Evolutionary conservation across 495 filamentous ascomycete genomes (phyloP).

Genomic region (Trichocladium uniseriatum): DNA sequence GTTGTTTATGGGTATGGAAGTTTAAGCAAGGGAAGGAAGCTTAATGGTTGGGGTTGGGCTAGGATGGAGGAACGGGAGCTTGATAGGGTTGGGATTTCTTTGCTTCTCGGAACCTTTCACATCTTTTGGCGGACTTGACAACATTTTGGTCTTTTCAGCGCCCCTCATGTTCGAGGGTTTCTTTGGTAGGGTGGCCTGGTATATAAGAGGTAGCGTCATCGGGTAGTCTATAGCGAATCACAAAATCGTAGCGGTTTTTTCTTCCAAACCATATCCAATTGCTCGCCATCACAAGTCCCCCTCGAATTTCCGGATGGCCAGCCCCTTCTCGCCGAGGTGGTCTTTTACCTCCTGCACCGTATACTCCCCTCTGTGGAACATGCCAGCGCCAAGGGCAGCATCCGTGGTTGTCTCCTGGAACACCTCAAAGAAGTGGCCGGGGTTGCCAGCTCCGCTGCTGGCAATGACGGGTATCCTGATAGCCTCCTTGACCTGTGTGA

Average conservation of each 20-base stretch:
- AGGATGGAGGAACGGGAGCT: no score
- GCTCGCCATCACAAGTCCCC: slow-evolving; percentile 28
- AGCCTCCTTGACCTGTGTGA: slow-evolving; percentile 72
- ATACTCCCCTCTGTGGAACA: slow-evolving; percentile 95
- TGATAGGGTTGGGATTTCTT: slow-evolving; percentile 10
- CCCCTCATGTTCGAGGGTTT: no score
- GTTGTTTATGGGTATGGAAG: slow-evolving; percentile 79
- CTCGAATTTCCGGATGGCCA: slow-evolving; percentile 71
- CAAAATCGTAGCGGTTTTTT: not conserved
- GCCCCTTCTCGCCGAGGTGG: slow-evolving; percentile 55
- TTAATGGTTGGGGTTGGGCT: no score
- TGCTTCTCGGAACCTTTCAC: slow-evolving; percentile 4
- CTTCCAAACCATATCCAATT: not conserved
- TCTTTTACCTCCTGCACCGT: slow-evolving; percentile 94
- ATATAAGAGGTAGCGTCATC: no score
- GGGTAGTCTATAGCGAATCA: not conserved
- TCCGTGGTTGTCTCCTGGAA: slow-evolving; percentile 79
- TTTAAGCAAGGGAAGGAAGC: slow-evolving; percentile 37
- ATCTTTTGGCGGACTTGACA: not conserved
- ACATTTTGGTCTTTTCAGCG: no score
- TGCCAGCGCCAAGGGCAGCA: slow-evolving; percentile 89
- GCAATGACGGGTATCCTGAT: slow-evolving; percentile 91
- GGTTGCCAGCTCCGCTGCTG: slow-evolving; percentile 85
- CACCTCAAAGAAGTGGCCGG: slow-evolving; percentile 83
- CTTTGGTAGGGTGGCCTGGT: no score